Evolutionary conservation across 2,329 filamentous ascomycete species (phyloP), one percentile per base, ranked within the genome.

Genomic region (Rhynchosporium graminicola): DNA sequence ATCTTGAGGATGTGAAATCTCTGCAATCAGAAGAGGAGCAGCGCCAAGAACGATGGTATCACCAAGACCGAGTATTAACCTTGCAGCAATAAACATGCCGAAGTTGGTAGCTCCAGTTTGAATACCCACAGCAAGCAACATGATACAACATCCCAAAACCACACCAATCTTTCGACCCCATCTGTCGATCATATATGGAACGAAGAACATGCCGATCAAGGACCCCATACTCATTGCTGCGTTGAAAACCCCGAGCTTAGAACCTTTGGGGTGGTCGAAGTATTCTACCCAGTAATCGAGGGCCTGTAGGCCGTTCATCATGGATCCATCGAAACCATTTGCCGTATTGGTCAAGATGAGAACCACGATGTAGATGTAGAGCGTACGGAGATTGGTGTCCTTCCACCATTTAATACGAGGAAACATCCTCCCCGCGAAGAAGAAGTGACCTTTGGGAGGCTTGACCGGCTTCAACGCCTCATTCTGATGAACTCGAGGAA

Each of bases 171-270:
- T 75, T 56, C 80, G 76, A 26, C 80, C 80, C 15, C 79, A 71
- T 26, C 74, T 68, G 74, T 82, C 80, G 28, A 78, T 77, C n/a
- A 75, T 73, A 69, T 78, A 81, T n/a, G 80, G 79, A 4, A 78
- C 76, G 54, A 79, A 72, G 4, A 78, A 77, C 28, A 81, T 72
- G 55, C 79, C 78, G 20, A 75, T 73, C 40, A 82, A 70, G 13
- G 76, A 78, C 55, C 80, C 80, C 33, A 81, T 74, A 33, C 77
- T 76, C 76, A 80, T 78, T 69, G 80, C 79, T 58, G 74, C 75
- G 50, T 76, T 75, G 48, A 80, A 71, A 45, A 80, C 72, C 62
- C 79, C 78, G 28, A 79, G 74, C 29, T 73, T 68, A 3, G 75
- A 68, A 13, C 73, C 65, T 12, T 43, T 65, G 26, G 73, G 64